Base-by-base conservation (phyloP, 208 protist species). In the Leishmania tarentolae region DNA sequence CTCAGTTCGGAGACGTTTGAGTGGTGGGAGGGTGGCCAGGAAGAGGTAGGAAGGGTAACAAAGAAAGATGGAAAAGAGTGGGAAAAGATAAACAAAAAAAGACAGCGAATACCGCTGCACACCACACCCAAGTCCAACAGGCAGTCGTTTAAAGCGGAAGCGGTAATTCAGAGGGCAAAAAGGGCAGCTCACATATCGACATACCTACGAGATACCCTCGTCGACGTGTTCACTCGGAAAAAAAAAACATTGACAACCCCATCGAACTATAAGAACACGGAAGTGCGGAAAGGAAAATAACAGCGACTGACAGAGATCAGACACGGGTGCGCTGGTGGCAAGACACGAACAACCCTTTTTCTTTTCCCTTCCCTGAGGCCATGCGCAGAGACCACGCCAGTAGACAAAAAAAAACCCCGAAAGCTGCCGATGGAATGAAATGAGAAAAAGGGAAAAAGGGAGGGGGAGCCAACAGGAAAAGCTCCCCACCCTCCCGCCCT, bases 261-360 rank as follows among this genome's bases (percentile, higher is more conserved):
- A 53, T 53, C 24, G 28, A 19, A 61, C 24, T 61, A n/a, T 24
- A 61, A 24, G 28, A 42, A 69, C 19, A 69, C 13, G 28, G 31
- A 13, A 42, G 63, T 24, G 7, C 42, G 28, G 57, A 61, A 3
- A 78, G 83, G 24, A 80, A 46, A 56, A 42, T 35, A 6, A 66
- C n/a, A 66, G 21, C 28, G 3, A 65, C 74, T 52, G 47, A 68
- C 59, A 83, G 44, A 83, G 53, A 80, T 9, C 66, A 71, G 72
- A 80, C 68, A 11, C 7, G 69, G 53, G 50, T n/a, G 50, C 56
- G 24, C 8, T n/a, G 56, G n/a, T 4, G 56, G n/a, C 28, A 24
- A n/a, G 24, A 61, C 56, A 11, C 21, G 6, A 61, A 3, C 56
- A 13, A 1, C 19, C 56, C 56, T 31, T 61, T 61, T 11, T 61